These are phyloP conservation scores for Cnidoscolus chayamansa DNA, from an alignment of 441 rosid genomes.

Conservation along the genomic window DNA sequence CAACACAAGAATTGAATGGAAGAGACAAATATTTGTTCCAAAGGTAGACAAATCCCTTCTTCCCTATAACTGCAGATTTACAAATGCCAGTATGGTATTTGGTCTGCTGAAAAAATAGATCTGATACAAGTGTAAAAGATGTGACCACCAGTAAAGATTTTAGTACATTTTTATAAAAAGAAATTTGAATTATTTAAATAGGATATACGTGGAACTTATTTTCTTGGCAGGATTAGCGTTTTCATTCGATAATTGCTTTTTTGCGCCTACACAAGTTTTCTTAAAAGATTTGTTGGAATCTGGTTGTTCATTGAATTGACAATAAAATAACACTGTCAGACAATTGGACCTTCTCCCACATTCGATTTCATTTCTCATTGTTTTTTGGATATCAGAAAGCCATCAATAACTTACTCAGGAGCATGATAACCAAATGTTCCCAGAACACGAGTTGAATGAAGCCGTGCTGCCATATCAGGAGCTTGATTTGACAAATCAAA, in stretches of 20 bases:
- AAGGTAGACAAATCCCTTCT: background rate
- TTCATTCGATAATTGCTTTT: background rate
- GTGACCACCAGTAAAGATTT: background rate
- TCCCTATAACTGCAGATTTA: background rate
- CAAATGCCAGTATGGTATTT: constrained; percentile 9
- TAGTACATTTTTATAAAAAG: background rate
- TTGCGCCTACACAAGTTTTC: background rate
- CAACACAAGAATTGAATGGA: background rate
- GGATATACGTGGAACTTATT: background rate
- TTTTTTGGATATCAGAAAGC: constrained; percentile 3
- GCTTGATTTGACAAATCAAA: constrained; percentile 92
- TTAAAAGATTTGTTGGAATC: background rate
- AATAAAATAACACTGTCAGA: background rate
- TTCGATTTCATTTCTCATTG: background rate
- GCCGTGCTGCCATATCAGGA: constrained; percentile 99
- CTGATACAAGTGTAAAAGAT: background rate
- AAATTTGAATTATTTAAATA: background rate
- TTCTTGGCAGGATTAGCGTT: background rate
- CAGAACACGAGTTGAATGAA: constrained; percentile 93
- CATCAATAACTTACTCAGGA: constrained; percentile 73
- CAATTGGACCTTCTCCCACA: background rate
- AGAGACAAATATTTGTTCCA: too few species aligned
- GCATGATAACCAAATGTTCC: constrained; percentile 99
- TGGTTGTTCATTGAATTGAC: background rate
- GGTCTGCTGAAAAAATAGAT: constrained; percentile 3